Evolutionary conservation across 1,284 basidiomycete genomes (phyloP).

Genomic region (Ustilago bromivora): DNA sequence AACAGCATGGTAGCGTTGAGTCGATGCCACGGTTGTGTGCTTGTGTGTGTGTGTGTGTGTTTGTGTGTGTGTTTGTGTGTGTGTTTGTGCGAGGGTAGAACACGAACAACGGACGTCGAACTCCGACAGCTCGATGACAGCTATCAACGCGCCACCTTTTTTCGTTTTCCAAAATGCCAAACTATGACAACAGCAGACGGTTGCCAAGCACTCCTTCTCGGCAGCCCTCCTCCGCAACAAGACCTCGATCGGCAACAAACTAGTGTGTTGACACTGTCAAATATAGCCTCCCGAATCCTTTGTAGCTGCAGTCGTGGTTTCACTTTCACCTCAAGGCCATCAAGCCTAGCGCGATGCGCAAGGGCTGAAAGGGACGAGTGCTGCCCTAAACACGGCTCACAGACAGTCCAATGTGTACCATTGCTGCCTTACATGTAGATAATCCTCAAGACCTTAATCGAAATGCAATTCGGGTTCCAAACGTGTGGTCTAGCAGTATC

Average conservation of each 20-base stretch:
- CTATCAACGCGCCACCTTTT: not conserved
- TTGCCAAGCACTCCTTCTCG: too few species aligned
- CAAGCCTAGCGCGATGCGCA: too few species aligned
- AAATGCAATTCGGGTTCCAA: not conserved
- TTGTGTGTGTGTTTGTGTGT: not conserved
- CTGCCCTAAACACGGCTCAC: not conserved
- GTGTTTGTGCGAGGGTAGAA: not conserved
- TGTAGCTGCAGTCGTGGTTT: not conserved
- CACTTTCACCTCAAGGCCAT: not conserved
- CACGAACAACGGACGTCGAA: too few species aligned
- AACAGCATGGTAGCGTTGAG: not conserved
- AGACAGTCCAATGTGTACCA: not conserved
- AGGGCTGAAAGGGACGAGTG: not conserved
- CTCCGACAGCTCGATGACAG: not conserved
- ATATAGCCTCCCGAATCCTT: too few species aligned
- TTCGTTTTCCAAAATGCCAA: not conserved
- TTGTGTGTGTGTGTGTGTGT: not conserved
- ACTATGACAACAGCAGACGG: not conserved
- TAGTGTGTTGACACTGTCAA: too few species aligned
- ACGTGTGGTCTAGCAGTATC: not conserved
- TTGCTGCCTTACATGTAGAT: not conserved
- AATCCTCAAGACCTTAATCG: not conserved
- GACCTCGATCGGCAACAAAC: too few species aligned
- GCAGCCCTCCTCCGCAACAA: too few species aligned
- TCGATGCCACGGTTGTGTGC: not conserved